These are phyloP conservation scores for Coccomyxa sp. DNA, from an alignment of 139 green algal genomes.

Conservation along the genomic window DNA sequence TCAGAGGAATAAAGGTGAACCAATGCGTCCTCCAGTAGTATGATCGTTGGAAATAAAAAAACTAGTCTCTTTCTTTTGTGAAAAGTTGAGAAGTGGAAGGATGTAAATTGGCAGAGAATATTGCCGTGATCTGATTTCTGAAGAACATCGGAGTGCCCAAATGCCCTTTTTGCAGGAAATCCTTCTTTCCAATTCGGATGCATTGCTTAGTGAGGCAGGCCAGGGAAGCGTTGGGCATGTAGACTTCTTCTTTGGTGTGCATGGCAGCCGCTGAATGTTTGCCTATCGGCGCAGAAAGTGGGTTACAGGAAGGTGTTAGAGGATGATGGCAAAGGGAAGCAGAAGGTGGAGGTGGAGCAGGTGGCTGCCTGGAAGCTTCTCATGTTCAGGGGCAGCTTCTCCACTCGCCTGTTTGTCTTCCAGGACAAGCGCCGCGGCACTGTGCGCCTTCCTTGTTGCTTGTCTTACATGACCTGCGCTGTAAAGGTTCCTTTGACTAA, in stretches of 20 bases:
- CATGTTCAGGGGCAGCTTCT: slow-evolving; percentile 31
- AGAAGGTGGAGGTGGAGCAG: slow-evolving; percentile 57
- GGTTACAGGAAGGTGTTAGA: slow-evolving; percentile 41
- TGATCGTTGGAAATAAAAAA: neutral
- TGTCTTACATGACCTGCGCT: neutral
- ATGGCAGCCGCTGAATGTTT: neutral
- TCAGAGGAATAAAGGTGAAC: slow-evolving; percentile 51
- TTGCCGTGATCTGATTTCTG: too few relatives aligned
- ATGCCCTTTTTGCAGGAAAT: too few relatives aligned
- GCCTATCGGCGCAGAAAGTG: slow-evolving; percentile 25
- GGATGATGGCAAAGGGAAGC: slow-evolving; percentile 31
- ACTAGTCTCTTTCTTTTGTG: too few relatives aligned
- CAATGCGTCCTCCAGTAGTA: neutral
- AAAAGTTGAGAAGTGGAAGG: too few relatives aligned
- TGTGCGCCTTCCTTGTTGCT: slow-evolving; percentile 12
- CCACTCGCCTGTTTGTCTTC: slow-evolving; percentile 21
- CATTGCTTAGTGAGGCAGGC: too few relatives aligned
- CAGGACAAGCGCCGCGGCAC: slow-evolving; percentile 36
- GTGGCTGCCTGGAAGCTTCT: slow-evolving; percentile 40
- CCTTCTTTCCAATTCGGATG: too few relatives aligned
- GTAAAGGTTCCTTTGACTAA: too few relatives aligned
- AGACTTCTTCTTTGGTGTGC: neutral
- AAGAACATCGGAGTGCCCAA: too few relatives aligned
- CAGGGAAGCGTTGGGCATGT: neutral
- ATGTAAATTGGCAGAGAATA: too few relatives aligned